Percentiles rank a stretch among this genome's conserved stretches.
phyloP scores from a whole-genome alignment of 2,329 filamentous ascomycete genomes.

The Akanthomyces uredinophilus region DNA sequence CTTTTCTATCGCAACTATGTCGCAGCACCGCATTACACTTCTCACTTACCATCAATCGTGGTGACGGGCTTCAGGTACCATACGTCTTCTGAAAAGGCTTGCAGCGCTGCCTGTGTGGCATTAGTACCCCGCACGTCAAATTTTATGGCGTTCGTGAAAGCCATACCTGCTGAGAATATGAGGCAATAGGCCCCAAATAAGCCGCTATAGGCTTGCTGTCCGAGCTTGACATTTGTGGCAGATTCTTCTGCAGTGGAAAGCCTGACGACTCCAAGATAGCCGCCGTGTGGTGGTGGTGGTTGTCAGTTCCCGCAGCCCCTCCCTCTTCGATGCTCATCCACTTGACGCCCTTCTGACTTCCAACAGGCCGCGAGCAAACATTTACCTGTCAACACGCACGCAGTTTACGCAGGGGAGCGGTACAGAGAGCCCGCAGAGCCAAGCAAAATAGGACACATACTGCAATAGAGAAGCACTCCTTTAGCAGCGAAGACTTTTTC shows the following conservation, averaged over 20 bases:
- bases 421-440: no score
- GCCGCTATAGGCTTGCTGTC: slow-evolving; percentile 13
- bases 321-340: background rate
- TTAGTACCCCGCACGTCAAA: background rate
- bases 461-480: no score
- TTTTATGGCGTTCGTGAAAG: background rate
- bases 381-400: no score
- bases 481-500: background rate
- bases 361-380: no score
- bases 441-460: no score
- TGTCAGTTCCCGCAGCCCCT: background rate
- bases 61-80: slow-evolving; percentile 46
- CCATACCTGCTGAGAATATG: slow-evolving; percentile 14
- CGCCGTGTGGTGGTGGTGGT: slow-evolving; percentile 3
- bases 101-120: slow-evolving; percentile 37
- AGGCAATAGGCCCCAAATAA: slow-evolving; percentile 10
- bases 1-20: background rate
- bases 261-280: background rate
- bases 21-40: slow-evolving; percentile 14
- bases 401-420: no score
- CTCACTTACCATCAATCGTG: slow-evolving; percentile 44
- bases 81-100: slow-evolving; percentile 42
- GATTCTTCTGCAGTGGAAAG: background rate
- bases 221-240: background rate
- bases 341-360: background rate